Base-by-base conservation (phyloP, 2,329 filamentous ascomycete genomes). In the Arachnopeziza araneosa region DNA sequence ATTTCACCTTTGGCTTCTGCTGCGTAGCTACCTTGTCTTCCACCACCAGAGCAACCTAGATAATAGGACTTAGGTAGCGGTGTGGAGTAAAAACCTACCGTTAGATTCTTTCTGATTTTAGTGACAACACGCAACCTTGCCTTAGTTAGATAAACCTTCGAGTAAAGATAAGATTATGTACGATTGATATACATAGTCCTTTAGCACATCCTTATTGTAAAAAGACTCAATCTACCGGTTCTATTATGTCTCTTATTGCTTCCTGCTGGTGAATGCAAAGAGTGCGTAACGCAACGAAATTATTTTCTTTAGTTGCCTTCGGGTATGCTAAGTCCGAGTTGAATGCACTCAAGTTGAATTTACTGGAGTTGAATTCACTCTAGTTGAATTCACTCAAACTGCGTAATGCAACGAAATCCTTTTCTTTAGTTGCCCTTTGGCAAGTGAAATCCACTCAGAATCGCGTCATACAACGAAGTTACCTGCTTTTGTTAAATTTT, bases 21-120 rank as follows among this genome's bases (percentile, higher is more conserved):
- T 9, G 75, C 64, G 14, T 75, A 72, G 57, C 74, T 73, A 1
- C 73, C 76, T 64, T 77, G 74, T 7, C 72, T 71, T 10, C 75
- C 75, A 10, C 75, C 76, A 5, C 73, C 75, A 0, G 74, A 76
- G 56, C 75, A 77, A 4, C 75, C 75, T 36, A 65, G 64, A 60
- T 75, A 77, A 62, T 76, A 77, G 21, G 68, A 73, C 48, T 72
- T 65, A 1, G 59, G 65, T 1, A 71, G 67, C n/a, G 56, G 24
- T 23, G 64, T 52, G 5, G 57, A 55, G 55, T 77, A 77, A 61
- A 73, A 76, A 17, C 56, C 59, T 14, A 65, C 59, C 2, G 67
- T 64, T 14, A 76, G 54, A 30, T 54, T 26, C 54, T 65, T 65
- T 8, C 63, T 60, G 1, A 51, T 44, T 8, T 57, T 56, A 14